Evolutionary conservation across 164 flowering plant genomes (phyloP), one percentile per base, ranked within the genome.

Genomic region (Warburgia ugandensis): DNA sequence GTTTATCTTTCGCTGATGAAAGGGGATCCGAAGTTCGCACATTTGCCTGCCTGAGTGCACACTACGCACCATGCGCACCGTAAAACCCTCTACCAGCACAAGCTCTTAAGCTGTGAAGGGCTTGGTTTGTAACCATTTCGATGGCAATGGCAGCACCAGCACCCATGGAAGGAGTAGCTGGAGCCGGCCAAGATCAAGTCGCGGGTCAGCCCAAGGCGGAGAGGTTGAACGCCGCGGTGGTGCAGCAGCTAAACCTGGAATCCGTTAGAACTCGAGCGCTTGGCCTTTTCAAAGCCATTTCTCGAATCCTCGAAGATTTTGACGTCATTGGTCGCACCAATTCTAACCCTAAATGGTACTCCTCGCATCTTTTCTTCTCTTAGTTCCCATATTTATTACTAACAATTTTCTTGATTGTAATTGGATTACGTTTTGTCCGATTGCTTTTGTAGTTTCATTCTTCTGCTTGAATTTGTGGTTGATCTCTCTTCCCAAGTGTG

Each of bases 301-400:
- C 96, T 65, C 90, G 92, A 54, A 84, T 91, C 55, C 89, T 87
- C 22, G 92, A 87, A 45, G 92, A 84, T 13, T 73, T 87, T 5
- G 94, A 85, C 39, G 73, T 61, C 61, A 59, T 79, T 22, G 72
- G 81, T 49, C 86, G 84, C 54, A 51, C 90, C 59, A 85, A 87
- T 58, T 58, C 94, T 50, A 57, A 55, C 22, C 98, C 96, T 31
- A 91, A 87, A 77, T 87, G 96, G 95, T 89, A 44, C n/a, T 3
- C 25, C 1, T 6, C 13, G 3, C 23, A 1, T 9, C 7, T 4
- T 29, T 12, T 7, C 19, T 9, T 52, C 33, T 29, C 23, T 38
- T 2, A 5, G 12, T 14, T 20, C 4, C 31, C 14, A 22, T 39
- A 2, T 13, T 14, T 39, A 0, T n/a, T n/a, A n/a, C n/a, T n/a